Evolutionary conservation across 768 basidiomycete genomes (phyloP).

Genomic region (Pilatotrama ljubarskyi): DNA sequence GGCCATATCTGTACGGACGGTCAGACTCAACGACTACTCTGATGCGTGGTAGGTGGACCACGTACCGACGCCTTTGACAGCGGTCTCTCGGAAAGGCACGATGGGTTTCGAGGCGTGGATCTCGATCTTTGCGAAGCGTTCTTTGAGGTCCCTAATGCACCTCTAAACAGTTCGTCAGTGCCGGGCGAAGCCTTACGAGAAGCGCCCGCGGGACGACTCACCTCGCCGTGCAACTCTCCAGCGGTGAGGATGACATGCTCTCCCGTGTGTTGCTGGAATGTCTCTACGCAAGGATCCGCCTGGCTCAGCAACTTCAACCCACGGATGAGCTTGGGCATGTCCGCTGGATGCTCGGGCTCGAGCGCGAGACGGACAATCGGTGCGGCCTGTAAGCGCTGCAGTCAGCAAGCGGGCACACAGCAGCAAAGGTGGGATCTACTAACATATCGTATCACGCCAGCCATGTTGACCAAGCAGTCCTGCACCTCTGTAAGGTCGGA

Average conservation of each 20-base stretch:
- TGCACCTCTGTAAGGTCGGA: constrained; percentile 36
- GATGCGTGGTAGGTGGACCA: neutral
- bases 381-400: constrained; percentile 50
- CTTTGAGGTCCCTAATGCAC: constrained; percentile 93
- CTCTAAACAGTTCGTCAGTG: constrained; percentile 49
- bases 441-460: constrained; percentile 66
- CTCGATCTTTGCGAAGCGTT: constrained; percentile 90
- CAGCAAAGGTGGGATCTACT: constrained; percentile 24
- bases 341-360: constrained; percentile 78
- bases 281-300: constrained; percentile 96
- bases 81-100: constrained; percentile 97
- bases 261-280: constrained; percentile 95
- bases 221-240: constrained; percentile 95
- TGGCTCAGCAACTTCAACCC: constrained; percentile 90
- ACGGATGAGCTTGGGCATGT: constrained; percentile 85
- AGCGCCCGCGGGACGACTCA: constrained; percentile 32
- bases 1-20: constrained; percentile 68
- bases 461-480: constrained; percentile 77
- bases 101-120: constrained; percentile 95
- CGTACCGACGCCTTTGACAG: constrained; percentile 73
- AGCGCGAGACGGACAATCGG: constrained; percentile 96
- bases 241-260: constrained; percentile 97
- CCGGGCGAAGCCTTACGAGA: neutral
- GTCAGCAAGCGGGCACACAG: neutral
- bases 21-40: too few species aligned